Evolutionary conservation across 164 flowering plant species (phyloP).

Genomic region (Platanus orientalis): DNA sequence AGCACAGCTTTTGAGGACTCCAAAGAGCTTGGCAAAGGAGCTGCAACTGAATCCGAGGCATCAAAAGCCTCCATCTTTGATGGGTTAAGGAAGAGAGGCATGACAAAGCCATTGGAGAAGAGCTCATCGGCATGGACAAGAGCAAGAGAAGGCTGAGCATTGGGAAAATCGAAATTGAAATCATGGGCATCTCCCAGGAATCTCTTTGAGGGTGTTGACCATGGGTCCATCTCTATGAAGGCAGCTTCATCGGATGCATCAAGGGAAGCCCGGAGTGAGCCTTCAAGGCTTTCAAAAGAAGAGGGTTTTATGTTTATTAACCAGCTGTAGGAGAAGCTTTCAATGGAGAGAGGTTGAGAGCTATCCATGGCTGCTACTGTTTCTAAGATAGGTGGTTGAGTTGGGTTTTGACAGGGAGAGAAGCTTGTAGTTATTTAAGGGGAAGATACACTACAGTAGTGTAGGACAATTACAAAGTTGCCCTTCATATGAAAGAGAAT

Average conservation of each 20-base stretch:
- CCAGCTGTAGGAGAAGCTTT: conserved; percentile 92
- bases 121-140: conserved; percentile 51
- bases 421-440: too few relatives aligned
- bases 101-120: conserved; percentile 42
- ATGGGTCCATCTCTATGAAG: conserved; percentile 88
- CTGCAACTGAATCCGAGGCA: background rate
- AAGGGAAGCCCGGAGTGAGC: conserved; percentile 29
- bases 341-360: conserved; percentile 59
- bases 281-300: conserved; percentile 37
- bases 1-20: background rate
- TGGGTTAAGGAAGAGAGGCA: conserved; percentile 24
- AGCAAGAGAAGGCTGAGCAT: conserved; percentile 6
- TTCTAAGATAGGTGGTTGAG: too few relatives aligned
- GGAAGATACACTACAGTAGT: too few relatives aligned
- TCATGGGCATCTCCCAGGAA: conserved; percentile 18
- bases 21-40: background rate
- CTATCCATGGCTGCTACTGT: conserved; percentile 44
- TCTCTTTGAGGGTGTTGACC: conserved; percentile 32
- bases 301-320: conserved; percentile 51
- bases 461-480: too few relatives aligned
- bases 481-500: too few relatives aligned
- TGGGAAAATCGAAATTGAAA: conserved; percentile 30
- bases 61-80: conserved; percentile 11
- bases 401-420: too few relatives aligned
- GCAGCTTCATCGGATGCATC: conserved; percentile 44